Evolutionary conservation across 371 early-diverging fungal genomes (phyloP), one percentile per base, ranked within the genome.

Genomic region (Choanephora cucurbitarum): DNA sequence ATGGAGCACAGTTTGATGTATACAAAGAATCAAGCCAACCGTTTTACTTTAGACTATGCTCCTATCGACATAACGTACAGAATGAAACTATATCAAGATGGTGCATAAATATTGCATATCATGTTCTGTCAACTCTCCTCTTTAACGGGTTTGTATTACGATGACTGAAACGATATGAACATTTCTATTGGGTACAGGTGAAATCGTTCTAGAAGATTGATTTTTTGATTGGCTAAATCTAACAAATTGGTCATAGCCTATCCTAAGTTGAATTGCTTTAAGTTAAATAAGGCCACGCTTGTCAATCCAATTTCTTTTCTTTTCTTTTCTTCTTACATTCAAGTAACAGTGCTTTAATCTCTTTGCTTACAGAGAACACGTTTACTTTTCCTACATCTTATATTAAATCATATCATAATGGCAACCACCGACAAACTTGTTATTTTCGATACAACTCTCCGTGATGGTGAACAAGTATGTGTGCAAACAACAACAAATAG

Each of bases 401-500:
- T 28, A 23, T 18, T 21, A 23, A 18, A 21, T 1, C 18, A 40
- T 31, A 19, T 17, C 23, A 14, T 10, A 15, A 58, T 58, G 58
- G 28, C 54, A 37, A 1, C 56, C 24, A 62, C 60, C 15, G 83
- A 92, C 22, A 91, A 92, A 74, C 83, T 96, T 24, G 84, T 93
- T 64, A 87, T 97, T 60, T 95, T 95, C 64, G 96, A 97, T 67
- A 96, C 97, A 5, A 91, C 93, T 45, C 89, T 97, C 44, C 84
- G 97, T 61, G 97, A 97, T 69, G 96, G 96, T 51, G 97, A 97
- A 77, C 97, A 92, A 88, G 91, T 90, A 81, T 21, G 40, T 49
- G 14, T 7, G 28, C 28, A 28, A 7, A 28, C 5, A 28, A 28
- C 28, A 28, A 28, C 28, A 28, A n/a, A n/a, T n/a, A n/a, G n/a